Conservation (phyloP, 306 rosid species). For the Corylus heterophylla region DNA sequence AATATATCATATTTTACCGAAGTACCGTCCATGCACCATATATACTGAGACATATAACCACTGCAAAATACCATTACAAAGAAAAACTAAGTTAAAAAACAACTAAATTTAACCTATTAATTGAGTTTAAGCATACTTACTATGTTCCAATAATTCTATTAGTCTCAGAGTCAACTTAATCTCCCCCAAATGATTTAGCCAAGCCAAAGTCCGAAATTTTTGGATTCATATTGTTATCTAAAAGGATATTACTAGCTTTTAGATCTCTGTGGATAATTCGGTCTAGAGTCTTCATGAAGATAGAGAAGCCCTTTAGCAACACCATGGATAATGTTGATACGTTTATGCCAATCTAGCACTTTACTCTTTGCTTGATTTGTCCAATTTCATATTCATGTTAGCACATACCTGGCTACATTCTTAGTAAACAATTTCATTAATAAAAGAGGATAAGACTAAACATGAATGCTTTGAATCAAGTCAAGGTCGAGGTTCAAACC, state of each 20-base stretch:
- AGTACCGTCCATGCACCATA: constrained; percentile 39
- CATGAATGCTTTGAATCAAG: no score
- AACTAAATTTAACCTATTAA: neutral
- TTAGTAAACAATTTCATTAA: no score
- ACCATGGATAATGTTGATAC: constrained; percentile 27
- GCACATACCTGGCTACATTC: constrained; percentile 7
- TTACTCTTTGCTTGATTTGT: neutral
- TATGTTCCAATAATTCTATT: no score
- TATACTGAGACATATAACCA: constrained; percentile 57
- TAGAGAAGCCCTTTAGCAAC: constrained; percentile 32
- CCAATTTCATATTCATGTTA: neutral
- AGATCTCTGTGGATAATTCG: no score
- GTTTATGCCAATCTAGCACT: constrained; percentile 21
- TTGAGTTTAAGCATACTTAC: constrained; percentile 28
- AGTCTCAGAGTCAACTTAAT: no score
- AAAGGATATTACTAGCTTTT: no score
- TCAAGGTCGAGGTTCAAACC: constrained; percentile 16
- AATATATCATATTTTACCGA: constrained; percentile 45
- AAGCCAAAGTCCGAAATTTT: no score
- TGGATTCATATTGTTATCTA: no score
- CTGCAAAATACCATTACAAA: constrained; percentile 20
- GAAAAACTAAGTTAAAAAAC: neutral
- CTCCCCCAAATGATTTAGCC: constrained; percentile 44
- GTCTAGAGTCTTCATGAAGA: no score
- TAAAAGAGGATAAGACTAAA: no score